Base-by-base conservation (phyloP, 257 asterid genomes). In the Paraleonurus japonicus region DNA sequence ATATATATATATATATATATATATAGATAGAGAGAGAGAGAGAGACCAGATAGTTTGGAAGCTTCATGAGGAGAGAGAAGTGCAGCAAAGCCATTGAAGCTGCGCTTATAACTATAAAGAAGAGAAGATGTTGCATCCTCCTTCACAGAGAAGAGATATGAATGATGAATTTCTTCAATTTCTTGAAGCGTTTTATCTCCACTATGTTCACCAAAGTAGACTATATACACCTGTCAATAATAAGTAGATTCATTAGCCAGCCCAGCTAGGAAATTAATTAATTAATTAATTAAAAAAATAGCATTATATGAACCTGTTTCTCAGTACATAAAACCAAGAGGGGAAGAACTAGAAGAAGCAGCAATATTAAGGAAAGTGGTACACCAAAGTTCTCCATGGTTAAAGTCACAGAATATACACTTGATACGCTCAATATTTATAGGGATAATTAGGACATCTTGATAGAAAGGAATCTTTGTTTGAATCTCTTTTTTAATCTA, bases 31-130 rank as follows among this genome's bases (percentile, higher is more conserved):
- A 48, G 72, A 28, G 63, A 35, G 22, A 12, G 47, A 30, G 15
- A 6, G 1, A 9, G n/a, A 15, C 98, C 70, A 27, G 97, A 89
- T 12, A 90, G 79, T 41, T 54, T 75, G 28, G 83, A 78, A 53
- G 97, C 97, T 85, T 94, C 87, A 5, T 71, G 54, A 2, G 84
- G 71, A 9, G 97, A 81, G 75, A 94, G 97, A 64, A 79, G 59
- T 1, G 96, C 97, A 2, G 97, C 96, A 32, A 94, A 94, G 76
- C 98, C 98, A 76, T 94, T 90, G 90, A 94, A 82, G 82, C 89
- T 84, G 73, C 82, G 82, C 77, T 89, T 94, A 83, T 94, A 94
- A 74, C 98, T 90, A 62, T 94, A 94, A 75, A 94, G 39, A 65
- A 94, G 95, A 43, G 96, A 94, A 58, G 92, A 76, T 74, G 53